These are phyloP conservation scores for Escallonia rubra DNA, from an alignment of 129 eudicot species.

Conservation along the genomic window DNA sequence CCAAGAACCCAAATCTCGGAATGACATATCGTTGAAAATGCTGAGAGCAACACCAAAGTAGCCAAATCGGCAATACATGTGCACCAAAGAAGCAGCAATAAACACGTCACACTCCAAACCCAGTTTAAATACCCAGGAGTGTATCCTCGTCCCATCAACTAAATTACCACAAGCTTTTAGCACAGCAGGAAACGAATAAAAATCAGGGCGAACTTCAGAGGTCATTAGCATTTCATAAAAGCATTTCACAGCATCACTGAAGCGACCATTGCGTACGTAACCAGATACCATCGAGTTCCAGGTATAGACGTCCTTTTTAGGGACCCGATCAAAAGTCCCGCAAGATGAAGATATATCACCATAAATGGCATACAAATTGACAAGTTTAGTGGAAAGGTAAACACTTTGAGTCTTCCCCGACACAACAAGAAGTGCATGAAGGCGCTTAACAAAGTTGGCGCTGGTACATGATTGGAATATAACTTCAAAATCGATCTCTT, in stretches of 20 bases:
- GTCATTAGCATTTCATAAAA: constrained; percentile 37
- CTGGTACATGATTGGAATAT: constrained; percentile 45
- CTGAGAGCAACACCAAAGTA: constrained; percentile 41
- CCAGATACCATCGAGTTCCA: constrained; percentile 91
- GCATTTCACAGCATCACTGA: constrained; percentile 54
- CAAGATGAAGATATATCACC: constrained; percentile 52
- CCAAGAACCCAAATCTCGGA: constrained; percentile 82
- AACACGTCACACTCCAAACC: constrained; percentile 82
- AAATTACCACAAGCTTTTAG: constrained; percentile 64
- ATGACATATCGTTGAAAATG: constrained; percentile 61
- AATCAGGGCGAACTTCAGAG: constrained; percentile 66
- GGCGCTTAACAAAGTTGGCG: constrained; percentile 30
- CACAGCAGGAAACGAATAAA: constrained; percentile 73
- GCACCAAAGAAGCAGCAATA: constrained; percentile 78
- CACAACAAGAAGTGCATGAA: constrained; percentile 62
- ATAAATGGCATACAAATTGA: constrained; percentile 57
- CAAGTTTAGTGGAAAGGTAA: constrained; percentile 54
- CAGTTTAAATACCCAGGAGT: constrained; percentile 49
- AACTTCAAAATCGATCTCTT: constrained; percentile 47
- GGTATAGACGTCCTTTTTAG: constrained; percentile 54
- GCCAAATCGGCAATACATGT: constrained; percentile 76
- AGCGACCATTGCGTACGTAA: constrained; percentile 49
- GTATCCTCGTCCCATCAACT: constrained; percentile 53
- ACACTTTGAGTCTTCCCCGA: constrained; percentile 58
- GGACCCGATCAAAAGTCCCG: constrained; percentile 42